phyloP scores from a whole-genome alignment of 2,329 filamentous ascomycete genomes.

The Cladosporium austrohemisphaericum region DNA sequence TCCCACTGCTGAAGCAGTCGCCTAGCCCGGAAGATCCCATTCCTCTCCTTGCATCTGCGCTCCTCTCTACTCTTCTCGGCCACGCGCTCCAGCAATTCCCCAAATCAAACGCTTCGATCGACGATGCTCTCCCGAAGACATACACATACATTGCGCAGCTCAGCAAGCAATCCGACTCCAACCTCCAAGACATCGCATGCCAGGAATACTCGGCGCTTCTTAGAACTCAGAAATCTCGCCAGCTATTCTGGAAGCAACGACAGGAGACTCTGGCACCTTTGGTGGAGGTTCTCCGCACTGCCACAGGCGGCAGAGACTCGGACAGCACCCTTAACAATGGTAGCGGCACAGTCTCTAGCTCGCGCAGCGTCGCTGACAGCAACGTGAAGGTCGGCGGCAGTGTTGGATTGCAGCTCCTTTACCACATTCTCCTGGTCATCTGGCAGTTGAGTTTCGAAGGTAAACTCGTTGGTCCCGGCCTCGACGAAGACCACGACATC shows the following conservation, averaged over 20 bases:
- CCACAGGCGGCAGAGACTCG: slow-evolving; percentile 68
- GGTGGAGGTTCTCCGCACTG: slow-evolving; percentile 71
- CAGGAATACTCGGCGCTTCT: slow-evolving; percentile 85
- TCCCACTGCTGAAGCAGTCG: slow-evolving; percentile 78
- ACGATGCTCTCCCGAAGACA: slow-evolving; percentile 74
- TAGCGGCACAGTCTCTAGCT: slow-evolving; percentile 30
- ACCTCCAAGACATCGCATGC: slow-evolving; percentile 91
- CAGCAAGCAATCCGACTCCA: slow-evolving; percentile 79
- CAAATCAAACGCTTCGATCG: slow-evolving; percentile 58
- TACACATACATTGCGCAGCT: slow-evolving; percentile 82
- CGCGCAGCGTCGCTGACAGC: slow-evolving; percentile 56
- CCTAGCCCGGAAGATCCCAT: slow-evolving; percentile 81
- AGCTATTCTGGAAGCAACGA: slow-evolving; percentile 87
- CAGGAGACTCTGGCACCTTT: slow-evolving; percentile 79
- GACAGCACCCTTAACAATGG: slow-evolving; percentile 57
- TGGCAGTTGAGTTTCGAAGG: slow-evolving; percentile 97
- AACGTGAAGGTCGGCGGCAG: slow-evolving; percentile 68
- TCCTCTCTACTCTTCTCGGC: slow-evolving; percentile 75
- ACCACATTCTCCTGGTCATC: slow-evolving; percentile 86
- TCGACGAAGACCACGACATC: slow-evolving; percentile 91
- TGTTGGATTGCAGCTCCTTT: slow-evolving; percentile 86
- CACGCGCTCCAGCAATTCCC: slow-evolving; percentile 59
- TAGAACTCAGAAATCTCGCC: slow-evolving; percentile 67
- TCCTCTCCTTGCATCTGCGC: slow-evolving; percentile 82
- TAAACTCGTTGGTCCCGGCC: slow-evolving; percentile 65